These are phyloP conservation scores for Arctium minus DNA, from an alignment of 129 eudicot species.

Conservation along the genomic window DNA sequence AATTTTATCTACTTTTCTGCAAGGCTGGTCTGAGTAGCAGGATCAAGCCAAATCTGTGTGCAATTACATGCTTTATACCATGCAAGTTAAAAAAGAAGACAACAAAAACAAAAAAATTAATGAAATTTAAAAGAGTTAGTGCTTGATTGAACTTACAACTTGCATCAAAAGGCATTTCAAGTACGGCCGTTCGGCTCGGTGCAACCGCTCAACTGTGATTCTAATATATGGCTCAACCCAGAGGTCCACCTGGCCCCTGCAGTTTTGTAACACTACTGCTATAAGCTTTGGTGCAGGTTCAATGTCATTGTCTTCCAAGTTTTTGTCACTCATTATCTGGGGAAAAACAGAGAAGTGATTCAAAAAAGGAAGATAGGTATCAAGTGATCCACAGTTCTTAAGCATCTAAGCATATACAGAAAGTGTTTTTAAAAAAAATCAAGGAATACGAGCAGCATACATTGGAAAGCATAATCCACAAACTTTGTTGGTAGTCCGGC, in stretches of 20 bases:
- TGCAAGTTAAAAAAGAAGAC: not conserved
- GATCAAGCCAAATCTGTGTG: not conserved
- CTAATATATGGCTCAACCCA: conserved; percentile 89
- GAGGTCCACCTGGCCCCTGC: conserved; percentile 86
- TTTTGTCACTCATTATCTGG: conserved; percentile 77
- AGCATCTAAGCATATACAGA: not conserved
- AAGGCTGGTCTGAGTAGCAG: not conserved
- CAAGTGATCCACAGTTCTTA: not conserved
- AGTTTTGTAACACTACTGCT: conserved; percentile 77
- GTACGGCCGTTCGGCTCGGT: conserved; percentile 57
- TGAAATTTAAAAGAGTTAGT: not conserved
- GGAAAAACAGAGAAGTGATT: not conserved
- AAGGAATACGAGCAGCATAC: conserved; percentile 35
- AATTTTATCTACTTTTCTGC: not conserved
- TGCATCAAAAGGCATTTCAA: conserved; percentile 73
- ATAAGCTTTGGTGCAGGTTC: conserved; percentile 97
- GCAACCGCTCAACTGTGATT: conserved; percentile 69
- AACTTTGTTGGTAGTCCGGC: conserved; percentile 91
- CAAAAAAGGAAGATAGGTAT: not conserved
- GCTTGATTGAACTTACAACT: conserved; percentile 55
- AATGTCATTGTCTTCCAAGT: conserved; percentile 86
- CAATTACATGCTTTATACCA: not conserved
- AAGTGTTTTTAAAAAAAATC: not conserved
- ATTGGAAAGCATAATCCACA: conserved; percentile 79
- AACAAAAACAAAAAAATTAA: not conserved